Percentiles rank a stretch among this genome's conserved stretches.
Conservation (phyloP, 2,329 filamentous ascomycete species). For the Fusarium concolor region DNA sequence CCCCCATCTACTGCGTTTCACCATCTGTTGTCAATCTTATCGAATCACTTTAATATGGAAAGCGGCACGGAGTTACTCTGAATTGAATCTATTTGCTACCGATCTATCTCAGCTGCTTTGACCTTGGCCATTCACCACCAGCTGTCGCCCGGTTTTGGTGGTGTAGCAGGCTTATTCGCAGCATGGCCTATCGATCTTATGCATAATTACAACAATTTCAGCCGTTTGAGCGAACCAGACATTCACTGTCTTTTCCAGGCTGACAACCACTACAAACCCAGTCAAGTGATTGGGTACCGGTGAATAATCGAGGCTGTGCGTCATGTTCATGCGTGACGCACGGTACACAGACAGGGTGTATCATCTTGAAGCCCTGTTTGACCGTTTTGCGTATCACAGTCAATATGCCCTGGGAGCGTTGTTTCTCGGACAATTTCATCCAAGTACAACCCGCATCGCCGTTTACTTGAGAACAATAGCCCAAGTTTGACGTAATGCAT, state of each 20-base stretch:
- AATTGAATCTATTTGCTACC: constrained; percentile 20
- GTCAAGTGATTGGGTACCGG: constrained; percentile 32
- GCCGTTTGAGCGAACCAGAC: constrained; percentile 7
- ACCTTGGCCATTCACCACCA: neutral
- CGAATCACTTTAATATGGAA: constrained; percentile 1
- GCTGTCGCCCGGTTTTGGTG: neutral
- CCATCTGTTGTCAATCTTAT: constrained; percentile 7
- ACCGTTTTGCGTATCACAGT: constrained; percentile 15
- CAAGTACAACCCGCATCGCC: constrained; percentile 4
- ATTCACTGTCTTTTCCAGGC: constrained; percentile 18
- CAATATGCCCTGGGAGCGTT: constrained; percentile 14
- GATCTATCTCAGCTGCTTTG: neutral
- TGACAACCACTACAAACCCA: neutral
- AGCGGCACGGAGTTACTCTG: constrained; percentile 29
- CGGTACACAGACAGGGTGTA: constrained; percentile 4
- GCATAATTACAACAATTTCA: constrained; percentile 6
- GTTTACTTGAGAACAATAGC: neutral
- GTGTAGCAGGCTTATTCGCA: neutral
- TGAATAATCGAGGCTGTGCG: constrained; percentile 3
- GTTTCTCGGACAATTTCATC: neutral
- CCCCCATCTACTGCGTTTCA: neutral
- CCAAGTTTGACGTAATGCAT: constrained; percentile 20
- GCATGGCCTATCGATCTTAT: constrained; percentile 4
- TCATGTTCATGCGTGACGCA: constrained; percentile 28
- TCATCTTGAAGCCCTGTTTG: constrained; percentile 5